Evolutionary conservation across 306 rosid genomes (phyloP), one percentile per base, ranked within the genome.

Genomic region (Sesbania bispinosa): DNA sequence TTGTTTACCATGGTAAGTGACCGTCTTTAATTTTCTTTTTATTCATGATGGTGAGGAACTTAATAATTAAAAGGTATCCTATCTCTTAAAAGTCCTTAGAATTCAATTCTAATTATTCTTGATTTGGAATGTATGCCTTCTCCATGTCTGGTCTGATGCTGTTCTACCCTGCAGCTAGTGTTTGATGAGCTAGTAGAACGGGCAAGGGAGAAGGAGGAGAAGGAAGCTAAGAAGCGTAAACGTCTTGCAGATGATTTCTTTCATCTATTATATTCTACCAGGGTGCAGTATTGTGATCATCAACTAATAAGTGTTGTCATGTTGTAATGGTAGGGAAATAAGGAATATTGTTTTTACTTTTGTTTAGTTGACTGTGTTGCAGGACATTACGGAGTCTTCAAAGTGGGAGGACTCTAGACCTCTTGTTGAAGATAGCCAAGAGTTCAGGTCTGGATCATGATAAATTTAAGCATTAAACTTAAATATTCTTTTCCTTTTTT

Each of bases 151-250:
- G 47, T 71, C 33, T 69, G 67, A 76, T 67, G 59, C 77, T 73
- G 75, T 68, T 52, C 63, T 42, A 52, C 71, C 76, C 72, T 84
- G 90, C 93, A 93, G 98, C 69, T 93, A 47, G 96, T 90, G 68
- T 90, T 90, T 79, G 96, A 90, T 45, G 98, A 93, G 70, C 82
- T 90, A 77, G 81, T 86, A 18, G 96, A 85, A 76, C 85, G 96
- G 46, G 88, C 78, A 10, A 84, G 77, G 80, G 97, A 93, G 85
- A 93, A 85, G 82, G 97, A 93, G 80, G 97, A 93, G 79, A 93
- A 90, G 83, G 97, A 90, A 76, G 92, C 92, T 52, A 93, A 88
- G 85, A 90, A 83, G 77, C 96, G 85, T 42, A 90, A 88, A 83
- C 96, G 96, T 57, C 92, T 87, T 68, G 78, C 77, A 10, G 97